Percentiles rank a stretch among this genome's conserved stretches.
Conservation (phyloP, 805 yeast species). For the Starmerella powellii region DNA sequence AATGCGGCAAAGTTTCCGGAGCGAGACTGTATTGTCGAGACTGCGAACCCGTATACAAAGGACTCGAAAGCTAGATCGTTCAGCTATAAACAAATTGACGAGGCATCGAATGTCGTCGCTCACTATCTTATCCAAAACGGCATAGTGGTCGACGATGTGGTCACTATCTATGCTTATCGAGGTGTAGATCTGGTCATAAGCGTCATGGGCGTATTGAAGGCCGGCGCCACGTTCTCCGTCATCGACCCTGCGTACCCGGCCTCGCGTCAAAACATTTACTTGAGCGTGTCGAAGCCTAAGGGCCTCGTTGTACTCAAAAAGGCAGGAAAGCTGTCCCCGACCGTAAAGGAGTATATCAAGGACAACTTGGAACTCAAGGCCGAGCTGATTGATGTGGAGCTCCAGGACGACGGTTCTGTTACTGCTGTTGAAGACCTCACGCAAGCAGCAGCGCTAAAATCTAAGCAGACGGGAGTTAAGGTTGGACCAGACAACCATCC, state of each 20-base stretch:
- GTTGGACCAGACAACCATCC: constrained; percentile 99
- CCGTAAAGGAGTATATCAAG: constrained; percentile 66
- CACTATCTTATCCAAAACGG: constrained; percentile 75
- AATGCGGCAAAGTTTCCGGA: constrained; percentile 81
- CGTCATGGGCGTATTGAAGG: constrained; percentile 94
- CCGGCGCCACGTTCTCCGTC: constrained; percentile 97
- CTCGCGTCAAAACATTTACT: constrained; percentile 86
- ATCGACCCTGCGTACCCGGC: constrained; percentile 99
- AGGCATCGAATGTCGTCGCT: constrained; percentile 87
- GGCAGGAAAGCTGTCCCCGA: constrained; percentile 70
- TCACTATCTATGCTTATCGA: constrained; percentile 94
- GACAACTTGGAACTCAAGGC: constrained; percentile 62
- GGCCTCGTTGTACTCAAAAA: constrained; percentile 82
- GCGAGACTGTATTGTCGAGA: constrained; percentile 84
- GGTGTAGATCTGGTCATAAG: constrained; percentile 96
- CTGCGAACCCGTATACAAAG: constrained; percentile 46
- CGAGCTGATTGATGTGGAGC: constrained; percentile 62
- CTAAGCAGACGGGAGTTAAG: constrained; percentile 61
- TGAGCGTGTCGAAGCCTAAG: constrained; percentile 84
- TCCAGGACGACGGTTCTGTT: constrained; percentile 63
- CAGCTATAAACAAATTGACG: constrained; percentile 76
- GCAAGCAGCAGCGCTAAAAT: constrained; percentile 40
- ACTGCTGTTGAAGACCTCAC: constrained; percentile 25
- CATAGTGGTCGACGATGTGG: constrained; percentile 81
- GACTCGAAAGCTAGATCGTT: constrained; percentile 52